Percentiles rank a stretch among this genome's conserved stretches.
These are phyloP conservation scores for Thyridium curvatum DNA, from an alignment of 2,329 filamentous ascomycete genomes.

Conservation along the genomic window DNA sequence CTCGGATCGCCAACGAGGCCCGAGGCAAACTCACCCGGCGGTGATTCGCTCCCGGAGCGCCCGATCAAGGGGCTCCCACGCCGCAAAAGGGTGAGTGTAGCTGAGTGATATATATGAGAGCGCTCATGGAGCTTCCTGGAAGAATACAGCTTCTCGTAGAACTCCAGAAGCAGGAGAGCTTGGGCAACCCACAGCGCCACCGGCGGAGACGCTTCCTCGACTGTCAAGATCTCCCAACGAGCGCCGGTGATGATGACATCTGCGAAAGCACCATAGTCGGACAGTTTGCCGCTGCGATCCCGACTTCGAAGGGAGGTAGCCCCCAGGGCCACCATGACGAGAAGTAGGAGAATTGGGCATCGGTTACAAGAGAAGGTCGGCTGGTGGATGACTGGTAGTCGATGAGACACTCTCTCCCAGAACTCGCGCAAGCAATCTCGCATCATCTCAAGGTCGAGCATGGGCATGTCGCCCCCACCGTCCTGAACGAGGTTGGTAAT, in stretches of 20 bases:
- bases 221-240: slow-evolving; percentile 77
- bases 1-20: slow-evolving; percentile 64
- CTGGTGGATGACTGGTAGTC: slow-evolving; percentile 81
- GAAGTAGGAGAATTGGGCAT: slow-evolving; percentile 70
- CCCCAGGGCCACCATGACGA: slow-evolving; percentile 79
- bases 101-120: slow-evolving; percentile 84
- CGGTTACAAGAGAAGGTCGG: slow-evolving; percentile 77
- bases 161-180: slow-evolving; percentile 72
- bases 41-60: slow-evolving; percentile 70
- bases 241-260: slow-evolving; percentile 63
- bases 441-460: slow-evolving; percentile 78
- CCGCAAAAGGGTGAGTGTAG: slow-evolving; percentile 77
- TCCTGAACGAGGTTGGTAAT: slow-evolving; percentile 27
- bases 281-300: slow-evolving; percentile 48
- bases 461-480: slow-evolving; percentile 47
- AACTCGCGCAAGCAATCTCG: slow-evolving; percentile 80
- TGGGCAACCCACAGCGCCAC: slow-evolving; percentile 87
- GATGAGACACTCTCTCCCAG: slow-evolving; percentile 80
- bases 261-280: slow-evolving; percentile 38
- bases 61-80: slow-evolving; percentile 82
- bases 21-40: slow-evolving; percentile 63
- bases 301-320: slow-evolving; percentile 68
- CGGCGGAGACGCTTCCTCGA: slow-evolving; percentile 74
- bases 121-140: slow-evolving; percentile 77
- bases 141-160: slow-evolving; percentile 90